Conservation (phyloP, 176 grass and related monocot genomes). For the Canna indica region DNA sequence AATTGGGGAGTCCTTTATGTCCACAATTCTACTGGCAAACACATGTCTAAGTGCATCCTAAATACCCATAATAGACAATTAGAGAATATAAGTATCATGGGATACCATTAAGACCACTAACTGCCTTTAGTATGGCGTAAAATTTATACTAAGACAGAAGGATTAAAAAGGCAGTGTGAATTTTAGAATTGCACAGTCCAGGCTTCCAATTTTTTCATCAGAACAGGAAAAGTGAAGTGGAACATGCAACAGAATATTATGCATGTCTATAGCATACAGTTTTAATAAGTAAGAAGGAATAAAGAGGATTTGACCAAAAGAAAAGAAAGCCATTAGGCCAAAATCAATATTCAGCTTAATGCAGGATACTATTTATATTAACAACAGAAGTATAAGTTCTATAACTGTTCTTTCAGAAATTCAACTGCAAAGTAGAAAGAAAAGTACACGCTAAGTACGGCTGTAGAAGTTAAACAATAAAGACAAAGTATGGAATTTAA, state of each 20-base stretch:
- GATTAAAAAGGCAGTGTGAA: background rate
- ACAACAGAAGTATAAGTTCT: background rate
- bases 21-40: conserved; percentile 77
- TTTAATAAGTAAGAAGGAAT: background rate
- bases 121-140: conserved; percentile 2
- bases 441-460: background rate
- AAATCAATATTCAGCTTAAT: background rate
- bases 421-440: background rate
- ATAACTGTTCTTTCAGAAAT: background rate
- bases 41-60: conserved; percentile 98
- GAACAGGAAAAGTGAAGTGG: background rate
- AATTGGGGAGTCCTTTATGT: conserved; percentile 75
- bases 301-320: background rate
- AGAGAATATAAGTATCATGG: background rate
- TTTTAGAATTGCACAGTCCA: background rate
- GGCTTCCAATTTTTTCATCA: background rate
- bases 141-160: background rate
- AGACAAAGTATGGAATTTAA: background rate
- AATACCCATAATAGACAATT: background rate
- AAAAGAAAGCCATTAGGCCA: background rate
- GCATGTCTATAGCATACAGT: background rate
- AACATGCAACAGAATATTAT: background rate
- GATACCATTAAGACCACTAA: background rate
- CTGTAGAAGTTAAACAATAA: background rate
- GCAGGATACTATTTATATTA: background rate